phyloP scores from a whole-genome alignment of 495 filamentous ascomycete species.

The Penicillium canariense region DNA sequence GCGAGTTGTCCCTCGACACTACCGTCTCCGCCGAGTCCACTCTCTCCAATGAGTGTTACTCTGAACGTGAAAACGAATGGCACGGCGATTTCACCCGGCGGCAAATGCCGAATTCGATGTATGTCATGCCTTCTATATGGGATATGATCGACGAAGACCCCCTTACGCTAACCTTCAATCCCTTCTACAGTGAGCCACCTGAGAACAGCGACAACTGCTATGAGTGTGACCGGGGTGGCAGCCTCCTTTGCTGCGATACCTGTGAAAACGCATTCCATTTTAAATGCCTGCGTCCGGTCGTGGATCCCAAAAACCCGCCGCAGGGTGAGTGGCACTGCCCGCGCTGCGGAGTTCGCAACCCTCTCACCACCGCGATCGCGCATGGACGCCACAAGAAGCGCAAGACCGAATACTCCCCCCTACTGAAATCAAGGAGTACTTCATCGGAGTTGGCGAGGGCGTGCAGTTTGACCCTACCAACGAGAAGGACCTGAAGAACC shows the following conservation, averaged over 20 bases:
- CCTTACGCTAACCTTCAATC: conserved; percentile 11
- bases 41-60: conserved; percentile 20
- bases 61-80: conserved; percentile 11
- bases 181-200: conserved; percentile 25
- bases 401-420: conserved; percentile 75
- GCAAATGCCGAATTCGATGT: conserved; percentile 22
- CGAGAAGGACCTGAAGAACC: conserved; percentile 8
- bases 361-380: conserved; percentile 59
- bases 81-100: conserved; percentile 10
- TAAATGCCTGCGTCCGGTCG: conserved; percentile 75
- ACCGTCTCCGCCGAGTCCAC: conserved; percentile 14
- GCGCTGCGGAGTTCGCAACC: conserved; percentile 56
- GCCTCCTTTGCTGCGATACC: conserved; percentile 87
- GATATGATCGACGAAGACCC: not conserved
- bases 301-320: conserved; percentile 59
- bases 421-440: conserved; percentile 58
- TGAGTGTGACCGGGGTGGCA: conserved; percentile 76
- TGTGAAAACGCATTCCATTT: conserved; percentile 87
- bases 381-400: conserved; percentile 58
- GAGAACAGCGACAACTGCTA: conserved; percentile 89
- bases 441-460: conserved; percentile 19
- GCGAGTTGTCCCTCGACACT: conserved; percentile 21
- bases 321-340: conserved; percentile 84
- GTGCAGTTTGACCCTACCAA: conserved; percentile 6
- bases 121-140: conserved; percentile 1